Base-by-base conservation (phyloP, 73 alveolate genomes). In the Tetrahymena elliotti region DNA sequence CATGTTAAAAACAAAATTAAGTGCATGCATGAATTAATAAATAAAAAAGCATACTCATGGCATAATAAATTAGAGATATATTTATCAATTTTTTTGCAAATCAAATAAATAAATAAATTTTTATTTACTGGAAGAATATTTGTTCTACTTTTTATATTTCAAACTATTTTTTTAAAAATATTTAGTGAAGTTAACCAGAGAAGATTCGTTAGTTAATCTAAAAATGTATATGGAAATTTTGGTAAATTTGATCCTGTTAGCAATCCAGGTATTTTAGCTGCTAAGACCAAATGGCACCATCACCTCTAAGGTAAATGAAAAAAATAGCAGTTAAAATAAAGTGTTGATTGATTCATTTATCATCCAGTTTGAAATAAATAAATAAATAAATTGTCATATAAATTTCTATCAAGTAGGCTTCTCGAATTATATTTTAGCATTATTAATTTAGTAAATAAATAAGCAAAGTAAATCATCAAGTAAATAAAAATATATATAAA, bases 221-320 rank as follows among this genome's bases (percentile, higher is more conserved):
- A 84, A 52, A 94, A 94, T 88, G 96, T 94, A 34, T 94, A 94
- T 94, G 96, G 96, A 20, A 94, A 94, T 94, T 94, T 94, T 92
- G 96, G 96, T 38, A 94, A 94, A 35, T 94, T 84, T 6, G 96
- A 94, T 39, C 93, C 68, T 20, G 94, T 94, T 33, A 88, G 93
- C 53, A 94, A 94, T 94, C 96, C 96, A 35, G 96, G 96, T 34
- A 94, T 94, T 38, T 88, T 94, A 47, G 68, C 96, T 47, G 95
- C 93, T 52, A 94, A 94, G 82, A 94, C 96, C 38, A 94, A 84
- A 94, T 94, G 96, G 96, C 96, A 94, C 37, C 96, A 94, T 94
- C 96, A 94, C 83, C 93, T 94, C 37, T 52, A 94, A 88, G 35
- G 93, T 33, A 94, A 94, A 94, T 94, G 96, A 94, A 68, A 18